Base-by-base conservation (phyloP, 495 filamentous ascomycete genomes). In the Penicillium macrosclerotiorum region DNA sequence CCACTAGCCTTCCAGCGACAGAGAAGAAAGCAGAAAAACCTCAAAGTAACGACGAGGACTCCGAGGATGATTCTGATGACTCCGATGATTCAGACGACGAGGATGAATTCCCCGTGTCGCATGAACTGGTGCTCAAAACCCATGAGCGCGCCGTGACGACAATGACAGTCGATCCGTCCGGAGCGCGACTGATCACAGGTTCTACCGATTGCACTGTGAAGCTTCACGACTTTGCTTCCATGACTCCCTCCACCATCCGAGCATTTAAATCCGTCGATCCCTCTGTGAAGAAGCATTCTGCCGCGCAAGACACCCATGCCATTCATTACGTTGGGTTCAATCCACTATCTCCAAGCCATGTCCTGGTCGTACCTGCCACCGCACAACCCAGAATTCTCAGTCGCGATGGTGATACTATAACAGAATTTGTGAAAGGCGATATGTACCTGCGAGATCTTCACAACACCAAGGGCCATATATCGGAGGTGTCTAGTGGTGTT, bases 401-500 rank as follows among this genome's bases (percentile, higher is more conserved):
- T 57, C 83, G 93, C 51, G 92, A 98, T 71, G 93, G 93, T 6
- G 89, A 90, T 29, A 75, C 84, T 8, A 44, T 90, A 9, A 82
- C 84, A 2, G 90, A 96, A 63, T 96, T 95, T 51, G 82, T 86
- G 42, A 98, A 98, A 68, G 93, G 93, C 16, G 93, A 98, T 59
- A 96, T 96, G 92, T 98, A 98, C 60, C 68, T 98, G 44, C 79
- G 93, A 29, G 94, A 98, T 59, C 89, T 96, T 80, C 77, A 96
- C 62, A 89, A 96, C 60, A 98, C 93, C 0, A 97, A 96, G 59
- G 93, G 93, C 0, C 93, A 98, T 60, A 80, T 95, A 29, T 88
- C 90, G 1, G 93, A 95, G 65, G 82, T 94, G 22, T 87, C 88
- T 18, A 84, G 83, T 16, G 93, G 88, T 3, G 83, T 82, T 27